These are phyloP conservation scores for Marvania coccoides DNA, from an alignment of 139 green algal species.

Conservation along the genomic window DNA sequence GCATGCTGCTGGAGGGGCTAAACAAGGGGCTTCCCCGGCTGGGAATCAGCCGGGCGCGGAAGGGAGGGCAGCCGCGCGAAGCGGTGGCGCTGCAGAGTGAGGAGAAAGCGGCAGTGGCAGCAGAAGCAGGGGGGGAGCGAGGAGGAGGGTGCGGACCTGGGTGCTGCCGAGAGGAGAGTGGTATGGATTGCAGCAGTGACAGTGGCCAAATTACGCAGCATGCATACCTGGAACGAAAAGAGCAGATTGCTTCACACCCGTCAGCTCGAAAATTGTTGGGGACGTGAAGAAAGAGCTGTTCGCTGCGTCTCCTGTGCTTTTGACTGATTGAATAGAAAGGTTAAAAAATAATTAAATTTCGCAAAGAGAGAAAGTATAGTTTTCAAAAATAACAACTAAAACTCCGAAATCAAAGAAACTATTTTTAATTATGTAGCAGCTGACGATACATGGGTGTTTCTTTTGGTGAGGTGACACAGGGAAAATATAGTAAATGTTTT, in stretches of 20 bases:
- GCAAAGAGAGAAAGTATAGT: no score
- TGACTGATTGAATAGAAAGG: no score
- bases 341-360: no score
- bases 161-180: not conserved
- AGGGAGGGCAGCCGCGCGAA: not conserved
- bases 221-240: conserved; percentile 15
- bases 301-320: no score
- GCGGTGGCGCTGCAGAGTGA: not conserved
- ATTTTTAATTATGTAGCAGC: no score
- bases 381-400: no score
- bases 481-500: no score
- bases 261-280: conserved; percentile 1
- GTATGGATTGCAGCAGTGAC: not conserved
- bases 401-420: no score
- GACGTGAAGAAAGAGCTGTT: no score
- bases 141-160: not conserved
- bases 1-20: conserved; percentile 77
- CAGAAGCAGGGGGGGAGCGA: not conserved
- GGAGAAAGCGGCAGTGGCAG: not conserved
- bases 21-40: conserved; percentile 60
- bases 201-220: not conserved
- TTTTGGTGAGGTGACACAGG: no score
- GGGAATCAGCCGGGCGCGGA: conserved; percentile 31
- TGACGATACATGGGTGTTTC: no score
- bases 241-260: conserved; percentile 10